These are phyloP conservation scores for Stylosanthes scabra DNA, from an alignment of 331 rosid genomes.

Conservation along the genomic window DNA sequence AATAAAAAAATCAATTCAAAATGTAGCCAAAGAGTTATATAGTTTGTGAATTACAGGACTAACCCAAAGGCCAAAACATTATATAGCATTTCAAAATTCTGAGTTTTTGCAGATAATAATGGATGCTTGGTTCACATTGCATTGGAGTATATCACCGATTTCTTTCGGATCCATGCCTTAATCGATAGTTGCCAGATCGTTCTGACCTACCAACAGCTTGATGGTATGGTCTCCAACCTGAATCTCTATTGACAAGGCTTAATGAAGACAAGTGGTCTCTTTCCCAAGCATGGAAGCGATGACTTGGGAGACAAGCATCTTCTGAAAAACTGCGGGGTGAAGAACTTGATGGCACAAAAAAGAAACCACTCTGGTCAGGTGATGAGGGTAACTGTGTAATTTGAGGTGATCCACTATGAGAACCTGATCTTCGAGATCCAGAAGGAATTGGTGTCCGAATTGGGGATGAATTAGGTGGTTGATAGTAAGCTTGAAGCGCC, in stretches of 20 bases:
- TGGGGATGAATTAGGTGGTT: constrained; percentile 67
- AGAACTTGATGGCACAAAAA: constrained; percentile 74
- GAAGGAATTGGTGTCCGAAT: constrained; percentile 66
- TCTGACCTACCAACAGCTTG: constrained; percentile 70
- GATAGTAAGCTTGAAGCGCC: constrained; percentile 97
- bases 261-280: constrained; percentile 77
- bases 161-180: constrained; percentile 83
- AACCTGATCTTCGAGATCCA: constrained; percentile 71
- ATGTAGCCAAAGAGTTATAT: constrained; percentile 58
- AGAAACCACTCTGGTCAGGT: constrained; percentile 73
- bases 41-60: constrained; percentile 55
- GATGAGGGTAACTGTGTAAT: constrained; percentile 73
- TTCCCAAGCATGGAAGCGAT: constrained; percentile 75
- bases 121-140: constrained; percentile 69
- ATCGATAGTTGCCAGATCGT: constrained; percentile 70
- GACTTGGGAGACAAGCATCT: constrained; percentile 61
- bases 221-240: constrained; percentile 85
- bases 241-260: constrained; percentile 75
- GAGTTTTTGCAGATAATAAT: constrained; percentile 55
- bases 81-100: constrained; percentile 68
- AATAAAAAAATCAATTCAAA: constrained; percentile 47
- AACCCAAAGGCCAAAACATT: constrained; percentile 59
- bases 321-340: constrained; percentile 78
- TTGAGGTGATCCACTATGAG: constrained; percentile 74
- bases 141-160: constrained; percentile 67